These are phyloP conservation scores for Aspergillus oerlinghausenensis DNA, from an alignment of 2,329 filamentous ascomycete genomes.

Conservation along the genomic window DNA sequence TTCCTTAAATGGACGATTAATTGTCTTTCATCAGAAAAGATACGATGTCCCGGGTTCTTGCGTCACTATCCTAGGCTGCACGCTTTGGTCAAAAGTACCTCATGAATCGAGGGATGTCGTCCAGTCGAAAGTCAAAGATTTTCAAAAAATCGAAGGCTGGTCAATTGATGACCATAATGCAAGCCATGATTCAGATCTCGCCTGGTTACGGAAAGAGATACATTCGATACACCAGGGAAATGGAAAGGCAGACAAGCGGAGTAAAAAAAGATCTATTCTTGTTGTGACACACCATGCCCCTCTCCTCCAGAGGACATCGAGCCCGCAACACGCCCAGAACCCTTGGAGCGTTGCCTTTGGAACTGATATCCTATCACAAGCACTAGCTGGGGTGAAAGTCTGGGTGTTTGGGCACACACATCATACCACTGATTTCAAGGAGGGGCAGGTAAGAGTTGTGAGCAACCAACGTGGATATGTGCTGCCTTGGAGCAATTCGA, in stretches of 20 bases:
- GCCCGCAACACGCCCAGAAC: constrained; percentile 46
- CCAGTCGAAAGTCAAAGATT: constrained; percentile 48
- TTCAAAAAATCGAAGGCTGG: constrained; percentile 52
- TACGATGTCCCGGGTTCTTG: constrained; percentile 25
- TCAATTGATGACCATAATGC: constrained; percentile 47
- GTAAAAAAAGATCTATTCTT: constrained; percentile 30
- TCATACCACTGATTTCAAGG: constrained; percentile 38
- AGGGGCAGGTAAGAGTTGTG: constrained; percentile 32
- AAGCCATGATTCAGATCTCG: constrained; percentile 44
- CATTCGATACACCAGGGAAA: constrained; percentile 13
- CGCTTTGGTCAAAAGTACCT: constrained; percentile 53
- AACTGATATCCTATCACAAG: constrained; percentile 43
- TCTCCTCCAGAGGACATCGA: constrained; percentile 45
- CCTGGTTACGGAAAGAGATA: constrained; percentile 47
- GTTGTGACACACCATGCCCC: constrained; percentile 58
- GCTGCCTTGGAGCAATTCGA: constrained; percentile 19
- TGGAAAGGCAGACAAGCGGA: neutral
- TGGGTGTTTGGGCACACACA: constrained; percentile 49
- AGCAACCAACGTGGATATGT: constrained; percentile 45
- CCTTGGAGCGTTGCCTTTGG: constrained; percentile 50
- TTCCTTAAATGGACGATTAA: constrained; percentile 20
- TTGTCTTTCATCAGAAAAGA: constrained; percentile 23
- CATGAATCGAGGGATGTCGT: constrained; percentile 38
- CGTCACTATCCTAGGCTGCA: constrained; percentile 54
- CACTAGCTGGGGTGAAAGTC: constrained; percentile 25